Evolutionary conservation across 2,329 filamentous ascomycete genomes (phyloP), one percentile per base, ranked within the genome.

Genomic region (Parascedosporium putredinis): DNA sequence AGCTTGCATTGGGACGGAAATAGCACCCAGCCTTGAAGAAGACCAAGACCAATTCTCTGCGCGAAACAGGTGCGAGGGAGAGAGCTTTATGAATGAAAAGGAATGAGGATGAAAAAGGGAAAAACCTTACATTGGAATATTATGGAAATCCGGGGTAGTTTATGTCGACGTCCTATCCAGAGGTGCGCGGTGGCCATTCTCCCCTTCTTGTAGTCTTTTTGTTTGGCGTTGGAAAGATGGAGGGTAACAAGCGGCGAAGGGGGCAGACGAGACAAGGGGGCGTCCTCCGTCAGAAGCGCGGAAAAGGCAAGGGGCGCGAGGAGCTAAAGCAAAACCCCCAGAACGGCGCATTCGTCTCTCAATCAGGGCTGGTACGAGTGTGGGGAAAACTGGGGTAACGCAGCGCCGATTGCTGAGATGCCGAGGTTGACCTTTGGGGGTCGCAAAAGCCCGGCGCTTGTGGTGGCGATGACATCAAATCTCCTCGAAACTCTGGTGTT

Each of bases 171-270:
- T 45, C 14, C 20, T n/a, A 45, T 27, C 23, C n/a, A 45, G 20
- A 23, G 12, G 36, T 16, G 20, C n/a, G 16, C 7, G 36, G 36
- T 42, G 27, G 43, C 23, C 27, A 45, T 45, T 10, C 23, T 45
- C 43, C 23, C 18, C 23, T 45, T 18, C 43, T 27, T 31, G 43
- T 45, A 45, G 24, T 27, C 23, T 44, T 44, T n/a, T 36, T n/a
- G n/a, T n/a, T n/a, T n/a, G n/a, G n/a, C n/a, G n/a, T n/a, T n/a
- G n/a, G n/a, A n/a, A n/a, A n/a, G n/a, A n/a, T n/a, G n/a, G n/a
- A n/a, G n/a, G n/a, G n/a, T n/a, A n/a, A n/a, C n/a, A n/a, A n/a
- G n/a, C n/a, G n/a, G n/a, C n/a, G n/a, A n/a, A n/a, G n/a, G n/a
- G n/a, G n/a, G n/a, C n/a, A n/a, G n/a, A n/a, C n/a, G n/a, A n/a